Percentiles rank a stretch among this genome's conserved stretches.
Conservation (phyloP, 2,329 filamentous ascomycete genomes). For the Lithohypha guttulata region DNA sequence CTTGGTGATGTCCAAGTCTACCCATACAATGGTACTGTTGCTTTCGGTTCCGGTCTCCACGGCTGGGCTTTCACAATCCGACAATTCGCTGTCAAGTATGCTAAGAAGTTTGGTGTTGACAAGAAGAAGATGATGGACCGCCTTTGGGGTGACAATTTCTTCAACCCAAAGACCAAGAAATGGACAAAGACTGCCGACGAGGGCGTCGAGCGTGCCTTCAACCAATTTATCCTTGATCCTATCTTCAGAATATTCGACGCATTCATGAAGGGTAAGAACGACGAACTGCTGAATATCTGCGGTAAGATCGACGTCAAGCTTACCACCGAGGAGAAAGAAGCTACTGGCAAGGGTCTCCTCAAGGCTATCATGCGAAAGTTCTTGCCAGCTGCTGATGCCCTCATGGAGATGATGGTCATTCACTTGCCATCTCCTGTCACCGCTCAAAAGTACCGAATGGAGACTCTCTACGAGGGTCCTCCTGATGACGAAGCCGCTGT, state of each 20-base stretch:
- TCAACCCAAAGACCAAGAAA: conserved; percentile 99
- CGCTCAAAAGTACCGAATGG: conserved; percentile 93
- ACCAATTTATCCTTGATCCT: conserved; percentile 98
- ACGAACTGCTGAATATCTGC: conserved; percentile 71
- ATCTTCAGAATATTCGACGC: conserved; percentile 98
- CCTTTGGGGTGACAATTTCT: conserved; percentile 99
- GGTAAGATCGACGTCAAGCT: conserved; percentile 96
- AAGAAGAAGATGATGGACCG: conserved; percentile 99
- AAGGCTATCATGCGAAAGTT: conserved; percentile 99
- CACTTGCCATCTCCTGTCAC: conserved; percentile 93
- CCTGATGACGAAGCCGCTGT: conserved; percentile 83
- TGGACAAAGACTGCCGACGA: conserved; percentile 86
- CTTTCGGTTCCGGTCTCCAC: conserved; percentile 98
- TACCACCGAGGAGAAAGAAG: conserved; percentile 69
- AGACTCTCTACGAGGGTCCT: conserved; percentile 98
- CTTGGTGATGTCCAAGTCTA: conserved; percentile 98
- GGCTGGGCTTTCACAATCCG: conserved; percentile 99
- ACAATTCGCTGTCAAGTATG: conserved; percentile 90
- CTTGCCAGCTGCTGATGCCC: conserved; percentile 93
- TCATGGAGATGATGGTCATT: conserved; percentile 99
- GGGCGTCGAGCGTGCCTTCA: conserved; percentile 97
- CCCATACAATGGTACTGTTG: conserved; percentile 93
- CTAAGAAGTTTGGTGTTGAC: conserved; percentile 99
- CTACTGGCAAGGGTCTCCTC: conserved; percentile 94
- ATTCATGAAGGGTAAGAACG: conserved; percentile 98